Evolutionary conservation across 192 early-diverging fungal species (phyloP), one percentile per base, ranked within the genome.

Genomic region (Backusella westeae): DNA sequence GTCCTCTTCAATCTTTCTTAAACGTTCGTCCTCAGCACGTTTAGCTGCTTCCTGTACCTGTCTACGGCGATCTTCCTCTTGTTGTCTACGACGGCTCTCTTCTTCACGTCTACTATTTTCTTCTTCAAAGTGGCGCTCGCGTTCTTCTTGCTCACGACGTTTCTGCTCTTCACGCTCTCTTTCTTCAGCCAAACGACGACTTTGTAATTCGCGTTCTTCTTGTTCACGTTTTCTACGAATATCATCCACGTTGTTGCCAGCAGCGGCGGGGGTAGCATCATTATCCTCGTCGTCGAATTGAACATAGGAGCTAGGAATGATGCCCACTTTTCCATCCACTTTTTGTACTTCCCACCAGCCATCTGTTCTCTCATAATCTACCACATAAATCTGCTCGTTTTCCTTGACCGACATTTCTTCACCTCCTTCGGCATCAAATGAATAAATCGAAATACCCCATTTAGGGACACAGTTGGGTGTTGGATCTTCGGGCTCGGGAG

Each of bases 261-360:
- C 74, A 9, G 41, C 29, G 4, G 68, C 69, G 19, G 76, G 67
- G 10, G 29, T 17, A 8, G 68, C 39, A 10, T 26, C 23, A 32
- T 77, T 67, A 46, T 77, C 76, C 10, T 63, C 56, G 0, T 86
- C 85, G 56, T 74, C 29, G 34, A 81, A 76, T 72, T 81, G 89
- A 15, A 99, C 75, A 77, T 98, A 99, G 8, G 90, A 86, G 15
- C 93, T 90, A 7, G 97, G 97, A 3, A 97, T 92, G 41, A 99
- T 90, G 12, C 97, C 97, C 39, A 88, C 66, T 19, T 79, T 46
- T 6, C 82, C 86, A 75, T 90, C 86, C 19, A 86, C 84, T 15
- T 86, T 85, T 9, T 87, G 83, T 59, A 93, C 78, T 49, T 93
- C 89, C 94, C 94, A 96, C 98, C 98, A 99, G 67, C 97, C 96